These are phyloP conservation scores for Suillus discolor DNA, from an alignment of 768 basidiomycete species.

Conservation along the genomic window DNA sequence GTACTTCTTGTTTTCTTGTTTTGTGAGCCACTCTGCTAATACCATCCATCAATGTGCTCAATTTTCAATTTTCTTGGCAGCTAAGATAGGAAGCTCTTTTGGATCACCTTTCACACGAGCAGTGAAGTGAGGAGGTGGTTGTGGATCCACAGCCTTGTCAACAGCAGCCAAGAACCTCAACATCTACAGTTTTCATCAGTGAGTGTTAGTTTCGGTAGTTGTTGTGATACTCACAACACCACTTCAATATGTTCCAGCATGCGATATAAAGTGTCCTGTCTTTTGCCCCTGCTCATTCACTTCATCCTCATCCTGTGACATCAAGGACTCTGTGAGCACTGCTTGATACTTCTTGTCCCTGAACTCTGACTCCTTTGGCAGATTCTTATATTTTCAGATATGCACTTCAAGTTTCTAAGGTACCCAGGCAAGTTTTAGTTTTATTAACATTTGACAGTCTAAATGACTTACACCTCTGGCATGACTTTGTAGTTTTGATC, in stretches of 20 bases:
- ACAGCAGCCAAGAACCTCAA: neutral
- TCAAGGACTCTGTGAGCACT: neutral
- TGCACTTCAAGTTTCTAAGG: neutral
- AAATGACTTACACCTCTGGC: neutral
- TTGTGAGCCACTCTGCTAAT: constrained; percentile 18
- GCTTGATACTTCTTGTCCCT: neutral
- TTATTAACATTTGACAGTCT: neutral
- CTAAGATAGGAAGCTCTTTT: neutral
- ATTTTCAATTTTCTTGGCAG: constrained; percentile 5
- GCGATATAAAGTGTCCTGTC: neutral
- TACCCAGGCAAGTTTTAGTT: neutral
- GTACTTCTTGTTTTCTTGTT: constrained; percentile 11
- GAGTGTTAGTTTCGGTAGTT: neutral
- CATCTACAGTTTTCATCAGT: neutral
- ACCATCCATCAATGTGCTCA: constrained; percentile 28
- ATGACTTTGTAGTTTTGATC: neutral
- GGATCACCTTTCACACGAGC: neutral
- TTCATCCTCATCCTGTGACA: neutral
- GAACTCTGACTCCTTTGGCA: neutral
- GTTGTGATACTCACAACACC: neutral
- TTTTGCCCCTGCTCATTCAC: neutral
- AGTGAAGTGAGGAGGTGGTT: neutral
- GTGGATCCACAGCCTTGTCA: neutral
- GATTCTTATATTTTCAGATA: neutral
- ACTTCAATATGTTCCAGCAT: neutral